Conservation (phyloP, 139 green algal genomes). For the Spirogloea muscicola region DNA sequence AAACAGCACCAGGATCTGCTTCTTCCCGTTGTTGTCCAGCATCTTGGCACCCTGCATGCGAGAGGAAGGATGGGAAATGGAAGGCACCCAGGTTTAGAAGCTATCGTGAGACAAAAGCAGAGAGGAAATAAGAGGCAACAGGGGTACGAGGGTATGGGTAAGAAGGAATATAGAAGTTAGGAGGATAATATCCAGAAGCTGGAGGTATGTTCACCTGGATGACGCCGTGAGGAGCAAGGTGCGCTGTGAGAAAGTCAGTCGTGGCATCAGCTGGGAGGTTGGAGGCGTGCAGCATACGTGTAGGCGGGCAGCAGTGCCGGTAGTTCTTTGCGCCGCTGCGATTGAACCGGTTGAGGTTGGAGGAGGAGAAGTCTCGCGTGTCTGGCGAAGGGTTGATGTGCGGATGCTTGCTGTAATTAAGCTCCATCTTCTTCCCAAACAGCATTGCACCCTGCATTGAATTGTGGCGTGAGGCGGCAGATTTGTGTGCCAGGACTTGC, state of each 20-base stretch:
- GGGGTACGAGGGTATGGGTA: too few species aligned
- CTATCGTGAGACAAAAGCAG: not conserved
- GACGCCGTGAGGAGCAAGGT: slow-evolving; percentile 28
- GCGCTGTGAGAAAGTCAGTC: slow-evolving; percentile 16
- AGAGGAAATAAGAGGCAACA: not conserved
- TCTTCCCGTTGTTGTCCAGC: slow-evolving; percentile 47
- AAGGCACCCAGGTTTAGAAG: too few species aligned
- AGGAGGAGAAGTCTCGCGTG: slow-evolving; percentile 35
- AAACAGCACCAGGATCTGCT: slow-evolving; percentile 45
- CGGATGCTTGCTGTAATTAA: slow-evolving; percentile 49
- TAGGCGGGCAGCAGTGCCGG: slow-evolving; percentile 43
- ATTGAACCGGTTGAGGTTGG: slow-evolving; percentile 46
- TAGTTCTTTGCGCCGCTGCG: slow-evolving; percentile 45
- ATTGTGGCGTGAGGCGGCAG: too few species aligned
- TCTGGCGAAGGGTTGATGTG: slow-evolving; percentile 45
- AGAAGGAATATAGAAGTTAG: too few species aligned
- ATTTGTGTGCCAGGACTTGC: too few species aligned
- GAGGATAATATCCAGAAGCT: too few species aligned
- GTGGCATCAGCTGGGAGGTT: slow-evolving; percentile 36
- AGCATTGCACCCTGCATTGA: slow-evolving; percentile 34
- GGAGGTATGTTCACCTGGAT: too few species aligned
- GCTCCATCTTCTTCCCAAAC: slow-evolving; percentile 42
- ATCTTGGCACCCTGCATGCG: slow-evolving; percentile 38
- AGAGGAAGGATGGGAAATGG: too few species aligned
- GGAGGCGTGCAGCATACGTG: slow-evolving; percentile 39